Conservation (phyloP, 1,284 basidiomycete species). For the Thecaphora thlaspeos region DNA sequence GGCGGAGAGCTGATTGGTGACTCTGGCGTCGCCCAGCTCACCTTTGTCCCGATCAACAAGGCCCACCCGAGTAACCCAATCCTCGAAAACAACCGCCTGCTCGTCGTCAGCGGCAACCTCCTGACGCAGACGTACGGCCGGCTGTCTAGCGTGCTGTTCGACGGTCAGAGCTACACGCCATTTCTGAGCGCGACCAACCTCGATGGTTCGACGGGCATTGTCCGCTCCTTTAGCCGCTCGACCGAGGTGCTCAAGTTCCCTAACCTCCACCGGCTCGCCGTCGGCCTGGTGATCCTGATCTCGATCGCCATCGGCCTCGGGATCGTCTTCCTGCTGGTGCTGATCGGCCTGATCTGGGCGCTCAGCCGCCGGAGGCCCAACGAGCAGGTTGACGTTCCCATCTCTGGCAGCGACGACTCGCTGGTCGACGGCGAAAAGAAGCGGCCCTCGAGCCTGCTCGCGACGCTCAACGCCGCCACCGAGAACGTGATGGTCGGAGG, state of each 20-base stretch:
- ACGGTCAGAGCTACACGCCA: constrained; percentile 79
- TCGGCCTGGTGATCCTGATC: constrained; percentile 90
- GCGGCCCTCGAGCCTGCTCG: constrained; percentile 45
- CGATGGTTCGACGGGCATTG: constrained; percentile 70
- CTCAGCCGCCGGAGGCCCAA: constrained; percentile 68
- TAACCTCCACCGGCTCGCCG: constrained; percentile 64
- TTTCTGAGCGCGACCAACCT: constrained; percentile 73
- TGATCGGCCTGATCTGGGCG: constrained; percentile 85
- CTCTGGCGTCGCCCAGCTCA: constrained; percentile 76
- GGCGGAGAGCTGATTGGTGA: constrained; percentile 59
- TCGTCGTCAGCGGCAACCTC: constrained; percentile 82
- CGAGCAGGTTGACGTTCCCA: constrained; percentile 28
- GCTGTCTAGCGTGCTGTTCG: constrained; percentile 71
- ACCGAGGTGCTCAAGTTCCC: constrained; percentile 58
- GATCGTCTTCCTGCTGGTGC: constrained; percentile 83
- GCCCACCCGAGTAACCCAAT: constrained; percentile 70
- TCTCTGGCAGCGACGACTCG: constrained; percentile 39
- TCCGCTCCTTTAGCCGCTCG: constrained; percentile 73
- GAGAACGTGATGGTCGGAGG: constrained; percentile 86
- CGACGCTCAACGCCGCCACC: constrained; percentile 62
- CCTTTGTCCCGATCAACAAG: constrained; percentile 78
- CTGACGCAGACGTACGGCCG: constrained; percentile 68
- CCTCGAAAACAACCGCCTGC: constrained; percentile 80
- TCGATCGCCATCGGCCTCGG: constrained; percentile 95
- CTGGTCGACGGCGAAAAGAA: constrained; percentile 42